phyloP scores from a whole-genome alignment of 1,284 basidiomycete genomes.

The Malassezia japonica region DNA sequence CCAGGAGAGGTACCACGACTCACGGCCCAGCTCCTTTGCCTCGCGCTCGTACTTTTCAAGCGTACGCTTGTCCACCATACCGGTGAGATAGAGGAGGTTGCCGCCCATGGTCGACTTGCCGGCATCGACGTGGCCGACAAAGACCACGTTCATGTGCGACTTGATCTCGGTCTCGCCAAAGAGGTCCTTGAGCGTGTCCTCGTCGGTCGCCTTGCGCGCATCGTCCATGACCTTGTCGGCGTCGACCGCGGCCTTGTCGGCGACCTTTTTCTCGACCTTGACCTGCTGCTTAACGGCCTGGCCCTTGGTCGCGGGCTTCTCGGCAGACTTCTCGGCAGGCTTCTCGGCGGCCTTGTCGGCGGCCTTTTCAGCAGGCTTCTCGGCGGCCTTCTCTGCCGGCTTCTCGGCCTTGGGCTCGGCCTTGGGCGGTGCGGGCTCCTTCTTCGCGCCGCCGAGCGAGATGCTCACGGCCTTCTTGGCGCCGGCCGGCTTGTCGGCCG shows the following conservation, averaged over 20 bases:
- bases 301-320: conserved; percentile 1
- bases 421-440: conserved; percentile 13
- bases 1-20: conserved; percentile 48
- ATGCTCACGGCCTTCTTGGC: conserved; percentile 41
- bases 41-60: conserved; percentile 47
- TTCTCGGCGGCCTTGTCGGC: not conserved
- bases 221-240: conserved; percentile 44
- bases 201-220: conserved; percentile 42
- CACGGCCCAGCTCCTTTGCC: conserved; percentile 45
- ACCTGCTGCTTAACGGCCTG: conserved; percentile 21
- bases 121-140: conserved; percentile 48
- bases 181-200: conserved; percentile 46
- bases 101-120: conserved; percentile 49
- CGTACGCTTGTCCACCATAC: conserved; percentile 49
- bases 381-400: not conserved
- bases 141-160: conserved; percentile 47
- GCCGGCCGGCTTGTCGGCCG: conserved; percentile 21
- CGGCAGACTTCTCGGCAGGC: not conserved
- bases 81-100: conserved; percentile 43
- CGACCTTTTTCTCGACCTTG: conserved; percentile 27
- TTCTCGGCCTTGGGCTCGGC: conserved; percentile 18
- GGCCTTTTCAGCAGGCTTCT: not conserved
- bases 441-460: conserved; percentile 33
- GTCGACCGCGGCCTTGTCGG: conserved; percentile 35
- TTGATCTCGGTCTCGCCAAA: conserved; percentile 46